Percentiles rank a stretch among this genome's conserved stretches.
These are phyloP conservation scores for Podaxis sp. DNA, from an alignment of 768 basidiomycete species.

Conservation along the genomic window DNA sequence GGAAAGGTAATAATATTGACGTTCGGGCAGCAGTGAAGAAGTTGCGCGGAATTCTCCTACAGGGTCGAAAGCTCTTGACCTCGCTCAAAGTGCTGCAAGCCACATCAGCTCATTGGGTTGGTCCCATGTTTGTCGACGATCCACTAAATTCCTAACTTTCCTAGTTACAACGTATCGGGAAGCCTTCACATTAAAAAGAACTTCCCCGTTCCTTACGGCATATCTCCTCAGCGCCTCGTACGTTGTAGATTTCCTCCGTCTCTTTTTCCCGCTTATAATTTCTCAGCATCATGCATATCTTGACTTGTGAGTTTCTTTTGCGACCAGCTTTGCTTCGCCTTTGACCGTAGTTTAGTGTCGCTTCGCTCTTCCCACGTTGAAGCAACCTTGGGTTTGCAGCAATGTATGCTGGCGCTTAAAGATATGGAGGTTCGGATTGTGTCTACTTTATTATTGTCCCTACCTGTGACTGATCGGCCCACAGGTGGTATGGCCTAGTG, in stretches of 20 bases:
- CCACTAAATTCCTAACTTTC: not conserved
- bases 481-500: constrained; percentile 72
- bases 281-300: constrained; percentile 74
- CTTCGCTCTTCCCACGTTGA: constrained; percentile 72
- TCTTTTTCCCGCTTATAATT: constrained; percentile 17
- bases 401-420: constrained; percentile 61
- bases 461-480: constrained; percentile 16
- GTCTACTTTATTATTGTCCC: constrained; percentile 7
- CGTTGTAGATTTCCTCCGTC: constrained; percentile 25
- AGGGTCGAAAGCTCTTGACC: constrained; percentile 69
- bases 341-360: constrained; percentile 47
- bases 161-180: constrained; percentile 63
- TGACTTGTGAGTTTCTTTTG: constrained; percentile 52
- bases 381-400: constrained; percentile 63
- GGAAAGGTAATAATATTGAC: not conserved
- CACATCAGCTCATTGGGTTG: constrained; percentile 68
- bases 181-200: constrained; percentile 57
- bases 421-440: constrained; percentile 59
- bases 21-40: constrained; percentile 36
- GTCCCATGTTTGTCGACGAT: constrained; percentile 14
- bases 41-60: constrained; percentile 45
- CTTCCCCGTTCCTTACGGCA: constrained; percentile 66
- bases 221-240: constrained; percentile 75
- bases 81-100: constrained; percentile 71
- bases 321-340: constrained; percentile 16